Evolutionary conservation across 2,329 filamentous ascomycete genomes (phyloP), one percentile per base, ranked within the genome.

Genomic region (Colletotrichum navitas): DNA sequence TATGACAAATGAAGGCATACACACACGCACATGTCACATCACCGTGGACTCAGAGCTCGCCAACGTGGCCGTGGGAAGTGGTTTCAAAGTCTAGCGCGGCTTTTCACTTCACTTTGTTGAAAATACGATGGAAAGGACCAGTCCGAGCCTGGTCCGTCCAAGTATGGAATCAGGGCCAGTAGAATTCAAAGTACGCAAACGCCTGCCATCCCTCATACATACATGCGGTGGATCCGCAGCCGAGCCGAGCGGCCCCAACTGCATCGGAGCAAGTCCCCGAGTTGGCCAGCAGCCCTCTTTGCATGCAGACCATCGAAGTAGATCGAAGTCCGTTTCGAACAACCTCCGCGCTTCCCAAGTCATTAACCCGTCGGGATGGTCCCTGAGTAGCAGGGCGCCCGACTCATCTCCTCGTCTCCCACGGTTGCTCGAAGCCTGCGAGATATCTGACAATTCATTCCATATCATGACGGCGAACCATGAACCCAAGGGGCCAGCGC

Each of bases 341-440:
- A 77, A 80, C 82, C 78, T 80, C 80, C 79, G 77, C 77, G 52
- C 39, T 66, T 55, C 67, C 70, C 55, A 72, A 71, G 55, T 72
- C 70, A 72, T 70, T 70, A 72, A 60, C 67, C 70, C 70, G 55
- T 72, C 49, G 66, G 51, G 56, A 29, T 36, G 55, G 67, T 41
- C 47, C 62, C 61, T 39, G 34, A 39, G 21, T 12, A n/a, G 5
- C 18, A 45, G 66, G 47, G 61, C 62, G 55, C 67, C 67, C 66
- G 34, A 55, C 62, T 62, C 66, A 49, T 66, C 56, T 49, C 66
- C 66, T 39, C 41, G 39, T 66, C 55, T 66, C 51, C 41, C 70
- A 62, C 60, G 70, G 70, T 72, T 72, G 70, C 66, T 72, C 67
- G 66, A 62, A 61, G 61, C 70, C 70, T 72, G 70, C 66, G 70